A percentile compares a stretch with the other conserved stretches of the same genome.
Conservation (phyloP, 2,329 filamentous ascomycete genomes). For the Aspergillus unguis region DNA sequence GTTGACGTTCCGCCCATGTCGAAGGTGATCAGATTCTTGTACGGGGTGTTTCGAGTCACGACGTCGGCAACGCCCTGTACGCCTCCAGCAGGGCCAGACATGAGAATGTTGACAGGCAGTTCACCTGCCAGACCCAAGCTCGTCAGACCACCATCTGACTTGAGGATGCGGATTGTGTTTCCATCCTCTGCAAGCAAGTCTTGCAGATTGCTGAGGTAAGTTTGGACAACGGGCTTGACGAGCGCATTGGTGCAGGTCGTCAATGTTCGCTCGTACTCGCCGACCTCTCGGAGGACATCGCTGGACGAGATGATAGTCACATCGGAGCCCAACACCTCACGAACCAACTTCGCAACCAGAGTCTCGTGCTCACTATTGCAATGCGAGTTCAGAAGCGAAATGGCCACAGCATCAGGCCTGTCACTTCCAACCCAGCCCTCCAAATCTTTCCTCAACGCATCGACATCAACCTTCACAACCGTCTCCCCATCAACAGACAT, state of each 20-base stretch:
- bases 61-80: slow-evolving; percentile 49
- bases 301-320: slow-evolving; percentile 47
- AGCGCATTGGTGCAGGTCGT: slow-evolving; percentile 49
- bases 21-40: slow-evolving; percentile 49
- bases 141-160: slow-evolving; percentile 50
- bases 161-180: slow-evolving; percentile 48
- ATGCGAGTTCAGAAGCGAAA: slow-evolving; percentile 50
- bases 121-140: slow-evolving; percentile 46
- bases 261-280: slow-evolving; percentile 50
- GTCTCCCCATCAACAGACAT: slow-evolving; percentile 44
- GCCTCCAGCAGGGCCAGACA: slow-evolving; percentile 52
- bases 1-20: slow-evolving; percentile 54
- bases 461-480: slow-evolving; percentile 40
- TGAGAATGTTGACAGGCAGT: slow-evolving; percentile 49
- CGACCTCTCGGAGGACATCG: slow-evolving; percentile 47
- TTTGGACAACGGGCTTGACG: slow-evolving; percentile 48
- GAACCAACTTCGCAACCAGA: slow-evolving; percentile 37
- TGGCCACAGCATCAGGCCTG: slow-evolving; percentile 45
- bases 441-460: slow-evolving; percentile 38
- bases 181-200: slow-evolving; percentile 41
- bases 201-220: slow-evolving; percentile 43
- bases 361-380: slow-evolving; percentile 44
- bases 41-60: slow-evolving; percentile 45
- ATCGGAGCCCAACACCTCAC: slow-evolving; percentile 43
- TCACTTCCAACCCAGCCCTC: slow-evolving; percentile 30